These are phyloP conservation scores for Kazachstania sp. DNA, from an alignment of 1,139 yeast species.

Conservation along the genomic window DNA sequence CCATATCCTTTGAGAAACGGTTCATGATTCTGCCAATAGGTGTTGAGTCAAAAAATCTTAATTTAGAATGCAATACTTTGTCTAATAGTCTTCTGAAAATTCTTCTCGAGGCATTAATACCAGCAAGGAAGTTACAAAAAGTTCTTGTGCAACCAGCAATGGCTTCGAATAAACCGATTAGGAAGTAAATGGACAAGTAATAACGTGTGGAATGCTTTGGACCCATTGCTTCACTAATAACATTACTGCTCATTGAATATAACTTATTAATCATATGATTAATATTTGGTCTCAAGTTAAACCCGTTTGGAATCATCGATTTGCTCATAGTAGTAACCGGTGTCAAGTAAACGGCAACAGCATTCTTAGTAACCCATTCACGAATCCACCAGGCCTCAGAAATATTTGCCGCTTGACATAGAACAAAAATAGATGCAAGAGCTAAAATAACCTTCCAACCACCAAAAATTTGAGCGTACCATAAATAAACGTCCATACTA, in stretches of 20 bases:
- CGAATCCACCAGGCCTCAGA: conserved; percentile 80
- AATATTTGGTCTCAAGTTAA: neutral
- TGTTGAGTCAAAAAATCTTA: conserved; percentile 89
- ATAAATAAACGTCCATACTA: conserved; percentile 55
- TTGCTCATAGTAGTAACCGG: conserved; percentile 5
- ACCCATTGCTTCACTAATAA: neutral
- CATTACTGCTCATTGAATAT: neutral
- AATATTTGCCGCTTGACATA: conserved; percentile 52
- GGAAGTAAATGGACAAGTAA: conserved; percentile 60
- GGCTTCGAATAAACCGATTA: conserved; percentile 58
- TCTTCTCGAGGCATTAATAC: conserved; percentile 69
- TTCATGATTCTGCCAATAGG: conserved; percentile 97
- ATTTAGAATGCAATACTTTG: conserved; percentile 63
- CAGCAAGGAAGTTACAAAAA: conserved; percentile 55
- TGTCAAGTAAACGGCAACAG: conserved; percentile 12
- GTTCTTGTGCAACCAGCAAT: conserved; percentile 51
- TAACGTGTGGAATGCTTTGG: conserved; percentile 39
- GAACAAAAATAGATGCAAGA: conserved; percentile 40
- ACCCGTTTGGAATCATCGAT: neutral
- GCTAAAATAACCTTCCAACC: conserved; percentile 40
- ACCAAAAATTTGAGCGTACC: conserved; percentile 66
- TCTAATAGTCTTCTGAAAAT: conserved; percentile 60
- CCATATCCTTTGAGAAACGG: conserved; percentile 92
- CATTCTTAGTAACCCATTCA: conserved; percentile 50
- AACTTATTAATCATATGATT: conserved; percentile 1